Evolutionary conservation across 345 rosid species (phyloP), one percentile per base, ranked within the genome.

Genomic region (Zanthoxylum bungeanum): DNA sequence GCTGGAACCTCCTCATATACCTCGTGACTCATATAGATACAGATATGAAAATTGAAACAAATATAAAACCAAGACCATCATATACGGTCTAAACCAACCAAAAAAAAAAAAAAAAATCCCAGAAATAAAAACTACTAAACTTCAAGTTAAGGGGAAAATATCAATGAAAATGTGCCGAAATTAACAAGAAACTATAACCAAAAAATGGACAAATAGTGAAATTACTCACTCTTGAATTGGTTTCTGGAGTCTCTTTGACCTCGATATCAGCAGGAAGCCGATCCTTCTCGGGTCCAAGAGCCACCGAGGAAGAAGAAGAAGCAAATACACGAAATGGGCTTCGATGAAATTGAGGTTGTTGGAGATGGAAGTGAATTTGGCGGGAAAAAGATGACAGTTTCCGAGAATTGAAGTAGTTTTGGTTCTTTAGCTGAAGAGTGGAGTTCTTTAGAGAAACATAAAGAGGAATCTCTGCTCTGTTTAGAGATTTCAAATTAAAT

Each of bases 141-240:
- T 47, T 17, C 19, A 47, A 66, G 17, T 49, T 14, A 49, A 31
- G 7, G 40, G 4, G 40, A 71, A n/a, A 30, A 37, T 33, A 6
- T 1, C 30, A 42, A 1, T n/a, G 37, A 67, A 24, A 57, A n/a
- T 37, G 11, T 0, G 19, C 4, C 11, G 16, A 21, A 50, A 12
- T 33, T 1, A 64, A 66, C 8, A 28, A 68, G 37, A 28, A 16
- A 57, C 37, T 57, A 30, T 16, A 57, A 57, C n/a, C 9, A 70
- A 37, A n/a, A 27, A 58, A 2, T 14, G 30, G 39, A 61, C 72
- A 10, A 1, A 39, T 27, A 53, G 24, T 10, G 6, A 30, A 21
- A 58, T 39, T 30, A 51, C 92, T 81, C 79, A 91, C 97, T 68
- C 87, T 84, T 76, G 97, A 87, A 76, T 89, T 83, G 71, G 93